A percentile compares a stretch with the other conserved stretches of the same genome.
These are phyloP conservation scores for Pyrenophora graminea DNA, from an alignment of 2,329 filamentous ascomycete genomes.

Conservation along the genomic window DNA sequence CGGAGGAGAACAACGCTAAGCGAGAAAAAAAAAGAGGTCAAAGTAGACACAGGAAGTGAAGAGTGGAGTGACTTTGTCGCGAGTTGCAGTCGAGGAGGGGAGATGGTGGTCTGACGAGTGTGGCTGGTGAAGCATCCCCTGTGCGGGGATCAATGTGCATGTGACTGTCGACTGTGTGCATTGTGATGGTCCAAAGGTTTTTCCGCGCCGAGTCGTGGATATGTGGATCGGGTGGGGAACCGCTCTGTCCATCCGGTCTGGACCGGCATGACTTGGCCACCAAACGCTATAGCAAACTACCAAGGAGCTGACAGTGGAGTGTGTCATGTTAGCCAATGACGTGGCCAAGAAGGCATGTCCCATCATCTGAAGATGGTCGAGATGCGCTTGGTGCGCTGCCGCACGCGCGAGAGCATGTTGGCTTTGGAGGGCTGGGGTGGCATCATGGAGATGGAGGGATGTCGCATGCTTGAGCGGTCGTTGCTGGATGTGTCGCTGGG, in stretches of 20 bases:
- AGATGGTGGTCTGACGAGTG: not conserved
- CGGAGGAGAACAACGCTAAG: not conserved
- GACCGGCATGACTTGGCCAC: slow-evolving; percentile 20
- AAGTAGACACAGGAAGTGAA: slow-evolving; percentile 30
- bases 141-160: slow-evolving; percentile 3
- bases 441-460: slow-evolving; percentile 38
- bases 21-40: slow-evolving; percentile 3
- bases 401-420: slow-evolving; percentile 42
- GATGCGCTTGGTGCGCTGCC: slow-evolving; percentile 43
- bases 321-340: slow-evolving; percentile 21
- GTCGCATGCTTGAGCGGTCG: slow-evolving; percentile 35
- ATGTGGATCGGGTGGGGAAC: slow-evolving; percentile 16
- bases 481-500: slow-evolving; percentile 45
- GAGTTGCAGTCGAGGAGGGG: not conserved
- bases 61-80: slow-evolving; percentile 13
- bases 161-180: slow-evolving; percentile 7
- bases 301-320: slow-evolving; percentile 20
- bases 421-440: slow-evolving; percentile 34
- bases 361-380: slow-evolving; percentile 45
- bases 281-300: slow-evolving; percentile 18
- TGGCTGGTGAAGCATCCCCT: slow-evolving; percentile 5
- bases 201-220: slow-evolving; percentile 18
- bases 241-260: slow-evolving; percentile 22
- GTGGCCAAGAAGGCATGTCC: slow-evolving; percentile 10
- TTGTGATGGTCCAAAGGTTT: slow-evolving; percentile 2